A percentile compares a stretch with the other conserved stretches of the same genome.
phyloP scores from a whole-genome alignment of 805 yeast species.

The Cyberlindnera xylosilytica region DNA sequence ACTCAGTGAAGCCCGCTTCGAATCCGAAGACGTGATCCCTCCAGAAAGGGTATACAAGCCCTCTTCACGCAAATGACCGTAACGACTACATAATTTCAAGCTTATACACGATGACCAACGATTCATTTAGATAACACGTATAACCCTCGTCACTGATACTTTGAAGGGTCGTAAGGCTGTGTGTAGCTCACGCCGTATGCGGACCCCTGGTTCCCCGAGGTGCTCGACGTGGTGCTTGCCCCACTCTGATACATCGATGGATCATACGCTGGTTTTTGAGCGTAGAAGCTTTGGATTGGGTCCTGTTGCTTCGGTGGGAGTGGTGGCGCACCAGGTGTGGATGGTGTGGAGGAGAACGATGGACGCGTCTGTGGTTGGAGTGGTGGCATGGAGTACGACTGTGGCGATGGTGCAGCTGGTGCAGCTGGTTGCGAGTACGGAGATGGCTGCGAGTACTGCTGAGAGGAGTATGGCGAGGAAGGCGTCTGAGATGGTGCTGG shows the following conservation, averaged over 20 bases:
- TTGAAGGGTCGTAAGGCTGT: constrained; percentile 26
- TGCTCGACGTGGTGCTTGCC: not conserved
- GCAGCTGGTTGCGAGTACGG: not conserved
- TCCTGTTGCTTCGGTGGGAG: constrained; percentile 20
- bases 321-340: constrained; percentile 12
- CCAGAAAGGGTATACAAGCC: constrained; percentile 1
- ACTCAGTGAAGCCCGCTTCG: constrained; percentile 49
- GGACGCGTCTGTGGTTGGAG: constrained; percentile 1
- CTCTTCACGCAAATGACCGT: constrained; percentile 1
- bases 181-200: constrained; percentile 13
- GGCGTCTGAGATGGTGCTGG: constrained; percentile 5
- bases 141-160: too few relatives aligned
- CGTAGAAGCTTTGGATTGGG: constrained; percentile 33
- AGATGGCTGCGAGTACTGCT: not conserved
- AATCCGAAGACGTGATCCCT: constrained; percentile 29
- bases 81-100: not conserved
- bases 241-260: constrained; percentile 32
- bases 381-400: constrained; percentile 5
- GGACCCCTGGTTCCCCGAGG: not conserved
- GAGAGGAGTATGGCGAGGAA: not conserved
- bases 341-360: constrained; percentile 1
- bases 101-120: too few relatives aligned
- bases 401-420: not conserved
- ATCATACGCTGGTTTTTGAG: constrained; percentile 49
- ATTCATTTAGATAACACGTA: too few relatives aligned